These are phyloP conservation scores for Wickerhamiella sorbophila DNA, from an alignment of 805 yeast genomes.

Conservation along the genomic window DNA sequence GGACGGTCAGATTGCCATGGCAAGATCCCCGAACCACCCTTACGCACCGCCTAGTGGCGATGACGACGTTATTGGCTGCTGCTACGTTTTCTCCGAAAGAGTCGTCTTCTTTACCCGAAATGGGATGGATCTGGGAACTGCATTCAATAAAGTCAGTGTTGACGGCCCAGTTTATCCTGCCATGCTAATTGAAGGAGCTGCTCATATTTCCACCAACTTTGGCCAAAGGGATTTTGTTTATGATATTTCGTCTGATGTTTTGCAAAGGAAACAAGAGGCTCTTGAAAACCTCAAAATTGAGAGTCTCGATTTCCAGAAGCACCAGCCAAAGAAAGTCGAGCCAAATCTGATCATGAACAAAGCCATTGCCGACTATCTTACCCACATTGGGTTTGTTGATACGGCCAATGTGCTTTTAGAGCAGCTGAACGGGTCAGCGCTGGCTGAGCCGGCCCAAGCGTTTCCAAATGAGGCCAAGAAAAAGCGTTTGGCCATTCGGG, in stretches of 20 bases:
- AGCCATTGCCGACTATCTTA: constrained; percentile 35
- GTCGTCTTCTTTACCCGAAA: constrained; percentile 68
- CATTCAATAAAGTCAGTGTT: constrained; percentile 33
- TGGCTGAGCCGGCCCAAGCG: constrained; percentile 10
- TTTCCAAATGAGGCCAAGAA: background rate
- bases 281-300: constrained; percentile 4
- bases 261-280: constrained; percentile 28
- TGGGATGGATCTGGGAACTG: constrained; percentile 49
- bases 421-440: constrained; percentile 26
- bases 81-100: constrained; percentile 52
- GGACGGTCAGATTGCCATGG: constrained; percentile 20
- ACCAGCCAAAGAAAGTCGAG: too few relatives aligned
- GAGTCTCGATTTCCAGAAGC: background rate
- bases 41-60: constrained; percentile 30
- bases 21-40: constrained; percentile 27
- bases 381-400: constrained; percentile 44
- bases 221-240: constrained; percentile 37
- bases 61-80: constrained; percentile 73
- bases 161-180: constrained; percentile 34
- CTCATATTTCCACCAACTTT: constrained; percentile 37
- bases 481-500: constrained; percentile 33
- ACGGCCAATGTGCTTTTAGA: constrained; percentile 37
- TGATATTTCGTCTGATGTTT: constrained; percentile 43
- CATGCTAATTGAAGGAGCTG: constrained; percentile 33
- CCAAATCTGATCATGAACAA: constrained; percentile 21